Base-by-base conservation (phyloP, 306 rosid species). In the Trichosanthes truncata region DNA sequence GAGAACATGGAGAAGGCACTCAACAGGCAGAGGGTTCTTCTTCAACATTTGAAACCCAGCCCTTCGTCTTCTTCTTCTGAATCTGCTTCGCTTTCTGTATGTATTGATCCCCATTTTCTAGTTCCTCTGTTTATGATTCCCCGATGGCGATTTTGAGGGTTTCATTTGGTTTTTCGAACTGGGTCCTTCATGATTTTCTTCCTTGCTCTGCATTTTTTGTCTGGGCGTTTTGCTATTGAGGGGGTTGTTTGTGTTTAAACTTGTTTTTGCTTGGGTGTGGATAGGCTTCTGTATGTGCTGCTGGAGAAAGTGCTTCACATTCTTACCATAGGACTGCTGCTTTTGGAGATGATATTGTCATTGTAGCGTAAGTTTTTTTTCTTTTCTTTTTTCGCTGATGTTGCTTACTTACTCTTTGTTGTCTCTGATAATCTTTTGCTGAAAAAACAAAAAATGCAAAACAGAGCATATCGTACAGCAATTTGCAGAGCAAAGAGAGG, bases 401-500 rank as follows among this genome's bases (percentile, higher is more conserved):
- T 52, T 52, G 20, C 43, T 49, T 74, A 4, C 20, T 74, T 31
- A 23, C 41, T 45, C 15, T 48, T 49, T 74, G 4, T 51, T 4
- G 63, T 1, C 7, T 51, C 29, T 74, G 78, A 74, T 31, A 4
- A 29, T 79, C 4, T 49, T 13, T 14, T 35, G 20, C 83, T 77
- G 45, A 74, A 23, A 51, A 83, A 68, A 75, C n/a, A 36, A 55
- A 10, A 0, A 61, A 11, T 67, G 41, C 72, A 21, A 45, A 80
- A 74, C 79, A 92, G 98, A 78, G 97, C 97, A 41, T 91, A 82
- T 75, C 91, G 98, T 23, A 92, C 98, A 23, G 91, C 97, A 1
- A 89, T 95, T 65, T 95, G 98, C 84, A 95, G 89, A 82, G 84
- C 98, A 57, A 92, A 88, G 83, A 91, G 90, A 59, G 98, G 97